These are phyloP conservation scores for Acacia crassicarpa DNA, from an alignment of 306 rosid genomes.

Conservation along the genomic window DNA sequence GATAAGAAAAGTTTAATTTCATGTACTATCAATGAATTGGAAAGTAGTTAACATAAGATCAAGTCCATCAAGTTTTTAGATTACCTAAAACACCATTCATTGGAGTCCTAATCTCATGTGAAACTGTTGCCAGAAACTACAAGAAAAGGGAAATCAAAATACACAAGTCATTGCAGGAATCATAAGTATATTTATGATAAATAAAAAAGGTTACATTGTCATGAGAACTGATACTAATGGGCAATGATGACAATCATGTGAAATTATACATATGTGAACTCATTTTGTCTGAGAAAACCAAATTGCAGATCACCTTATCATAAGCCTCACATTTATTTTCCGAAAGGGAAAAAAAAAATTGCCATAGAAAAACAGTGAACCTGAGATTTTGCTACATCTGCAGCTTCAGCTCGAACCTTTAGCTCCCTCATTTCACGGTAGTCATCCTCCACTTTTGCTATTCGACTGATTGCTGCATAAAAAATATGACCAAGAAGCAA, in stretches of 20 bases:
- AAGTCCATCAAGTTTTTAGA: slow-evolving; percentile 14
- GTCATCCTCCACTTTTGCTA: slow-evolving; percentile 86
- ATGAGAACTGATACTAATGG: not conserved
- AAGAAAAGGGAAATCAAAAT: slow-evolving; percentile 33
- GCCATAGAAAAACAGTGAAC: slow-evolving; percentile 41
- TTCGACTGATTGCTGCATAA: slow-evolving; percentile 74
- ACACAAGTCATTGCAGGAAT: slow-evolving; percentile 7
- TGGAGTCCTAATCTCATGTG: slow-evolving; percentile 99
- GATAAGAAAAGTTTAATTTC: slow-evolving; percentile 22
- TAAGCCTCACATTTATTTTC: slow-evolving; percentile 1
- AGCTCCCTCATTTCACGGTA: slow-evolving; percentile 63
- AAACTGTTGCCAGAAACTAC: slow-evolving; percentile 97
- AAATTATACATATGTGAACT: slow-evolving; percentile 13
- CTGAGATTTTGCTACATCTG: slow-evolving; percentile 98
- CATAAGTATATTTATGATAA: not conserved
- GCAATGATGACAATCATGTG: slow-evolving; percentile 13
- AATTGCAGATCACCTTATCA: not conserved
- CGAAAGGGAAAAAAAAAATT: slow-evolving; percentile 13
- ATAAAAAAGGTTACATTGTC: not conserved
- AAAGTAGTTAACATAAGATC: slow-evolving; percentile 8
- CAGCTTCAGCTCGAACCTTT: slow-evolving; percentile 88
- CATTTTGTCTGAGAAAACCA: slow-evolving; percentile 18
- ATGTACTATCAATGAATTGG: slow-evolving; percentile 20
- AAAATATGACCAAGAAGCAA: slow-evolving; percentile 80
- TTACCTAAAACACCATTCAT: slow-evolving; percentile 98